Evolutionary conservation across 192 early-diverging fungal species (phyloP), one percentile per base, ranked within the genome.

Genomic region (Coemansia sp.): DNA sequence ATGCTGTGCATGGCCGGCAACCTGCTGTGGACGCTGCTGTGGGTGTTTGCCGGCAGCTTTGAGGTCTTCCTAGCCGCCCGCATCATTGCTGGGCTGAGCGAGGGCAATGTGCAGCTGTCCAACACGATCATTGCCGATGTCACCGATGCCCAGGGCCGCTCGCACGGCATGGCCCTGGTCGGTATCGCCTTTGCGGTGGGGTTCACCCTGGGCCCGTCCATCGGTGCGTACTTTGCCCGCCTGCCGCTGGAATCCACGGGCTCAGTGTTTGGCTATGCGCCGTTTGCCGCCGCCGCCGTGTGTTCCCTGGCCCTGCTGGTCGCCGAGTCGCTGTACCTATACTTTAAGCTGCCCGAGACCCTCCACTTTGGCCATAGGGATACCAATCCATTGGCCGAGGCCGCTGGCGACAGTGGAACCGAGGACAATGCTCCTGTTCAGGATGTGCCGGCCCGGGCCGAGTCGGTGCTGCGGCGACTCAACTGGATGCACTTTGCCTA

Each of bases 41-140:
- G 96, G 96, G 73, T 91, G 25, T 90, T 93, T 53, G 81, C 90
- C 1, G 60, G 75, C 29, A 79, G 87, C 11, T 99, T 99, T 51
- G 75, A 80, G 31, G 56, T 77, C 22, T 99, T 99, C 60, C 78
- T 99, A 21, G 54, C 82, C 5, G 86, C 92, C 5, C 74, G 96
- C 8, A 66, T 95, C 31, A 78, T 99, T 32, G 96, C 87, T 4
- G 96, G 96, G 9, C 72, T 99, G 44, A 92, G 88, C 39, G 96
- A 99, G 58, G 96, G 96, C 33, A 99, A 99, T 54, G 91, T 99
- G 12, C 96, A 99, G 69, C 81, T 99, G 33, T 90, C 87, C 3
- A 89, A 91, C 29, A 93, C 96, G 1, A 92, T 96, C 59, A 92
- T 99, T 31, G 87, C 91, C 13, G 96, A 99, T 54, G 79, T 96